These are phyloP conservation scores for Pseudotsuga menziesii DNA, from an alignment of 75 land plant genomes.

Conservation along the genomic window DNA sequence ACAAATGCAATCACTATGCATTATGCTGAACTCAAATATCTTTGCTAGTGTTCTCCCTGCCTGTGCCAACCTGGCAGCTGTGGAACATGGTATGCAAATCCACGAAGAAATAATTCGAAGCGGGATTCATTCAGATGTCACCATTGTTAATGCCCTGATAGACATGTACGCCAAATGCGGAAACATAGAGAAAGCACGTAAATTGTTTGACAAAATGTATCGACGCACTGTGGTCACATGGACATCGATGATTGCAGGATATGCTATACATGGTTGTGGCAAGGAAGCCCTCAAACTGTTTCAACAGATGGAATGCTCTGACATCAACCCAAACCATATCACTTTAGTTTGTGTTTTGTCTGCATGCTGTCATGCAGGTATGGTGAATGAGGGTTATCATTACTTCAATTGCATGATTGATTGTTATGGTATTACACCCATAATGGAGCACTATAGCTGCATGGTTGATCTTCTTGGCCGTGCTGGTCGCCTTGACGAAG, in stretches of 20 bases:
- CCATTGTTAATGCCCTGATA: conserved; percentile 27
- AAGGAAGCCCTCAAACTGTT: conserved; percentile 9
- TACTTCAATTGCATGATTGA: conserved; percentile 21
- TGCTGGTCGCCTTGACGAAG: too few species aligned
- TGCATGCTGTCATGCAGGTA: conserved; percentile 10
- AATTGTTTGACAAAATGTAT: too few species aligned
- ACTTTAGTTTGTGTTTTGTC: conserved; percentile 7
- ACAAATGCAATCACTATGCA: conserved; percentile 16
- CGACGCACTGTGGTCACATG: too few species aligned
- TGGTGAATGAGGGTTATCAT: conserved; percentile 10
- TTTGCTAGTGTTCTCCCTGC: conserved; percentile 51
- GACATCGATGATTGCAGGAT: background rate
- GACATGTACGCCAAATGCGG: conserved; percentile 46
- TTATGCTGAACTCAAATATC: conserved; percentile 50
- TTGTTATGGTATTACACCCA: conserved; percentile 21
- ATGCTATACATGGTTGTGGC: background rate
- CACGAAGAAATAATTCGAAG: conserved; percentile 15
- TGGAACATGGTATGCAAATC: conserved; percentile 8
- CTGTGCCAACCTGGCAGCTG: conserved; percentile 7
- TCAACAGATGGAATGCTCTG: conserved; percentile 28
- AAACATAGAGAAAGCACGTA: background rate
- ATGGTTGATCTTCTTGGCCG: too few species aligned
- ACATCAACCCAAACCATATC: conserved; percentile 26
- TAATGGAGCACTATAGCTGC: conserved; percentile 23
- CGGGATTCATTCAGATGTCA: conserved; percentile 22